These are phyloP conservation scores for Neoscytalidium dimidiatum DNA, from an alignment of 2,329 filamentous ascomycete genomes.

Conservation along the genomic window DNA sequence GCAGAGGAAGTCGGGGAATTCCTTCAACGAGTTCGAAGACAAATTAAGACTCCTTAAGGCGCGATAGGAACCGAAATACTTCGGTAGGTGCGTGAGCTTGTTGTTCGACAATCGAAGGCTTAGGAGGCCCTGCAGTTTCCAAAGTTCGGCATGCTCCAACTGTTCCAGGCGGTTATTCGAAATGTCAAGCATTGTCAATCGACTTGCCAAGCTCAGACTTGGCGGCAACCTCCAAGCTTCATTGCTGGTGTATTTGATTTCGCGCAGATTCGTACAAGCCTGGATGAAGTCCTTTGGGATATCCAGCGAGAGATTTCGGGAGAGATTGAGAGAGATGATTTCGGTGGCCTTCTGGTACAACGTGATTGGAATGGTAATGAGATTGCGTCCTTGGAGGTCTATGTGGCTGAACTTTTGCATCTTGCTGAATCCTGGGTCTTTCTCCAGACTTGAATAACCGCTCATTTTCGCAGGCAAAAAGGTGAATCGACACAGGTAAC, in stretches of 20 bases:
- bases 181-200: conserved; percentile 85
- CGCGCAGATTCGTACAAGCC: conserved; percentile 83
- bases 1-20: conserved; percentile 84
- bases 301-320: conserved; percentile 86
- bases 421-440: conserved; percentile 77
- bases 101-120: conserved; percentile 96
- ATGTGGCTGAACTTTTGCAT: conserved; percentile 92
- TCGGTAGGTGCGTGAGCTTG: conserved; percentile 73
- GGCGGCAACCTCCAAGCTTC: conserved; percentile 84
- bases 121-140: conserved; percentile 72
- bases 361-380: conserved; percentile 92
- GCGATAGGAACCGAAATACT: conserved; percentile 80
- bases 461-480: conserved; percentile 89
- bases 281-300: conserved; percentile 96
- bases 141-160: conserved; percentile 80
- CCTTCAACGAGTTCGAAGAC: conserved; percentile 87
- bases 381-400: conserved; percentile 83
- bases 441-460: conserved; percentile 70
- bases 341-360: conserved; percentile 89
- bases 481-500: conserved; percentile 93
- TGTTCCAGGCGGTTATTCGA: conserved; percentile 93
- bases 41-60: conserved; percentile 82
- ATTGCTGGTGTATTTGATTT: conserved; percentile 95
- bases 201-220: conserved; percentile 78
- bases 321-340: conserved; percentile 93